Percentiles rank a stretch among this genome's conserved stretches.
Conservation (phyloP, 495 filamentous ascomycete genomes). For the Penicillium pancosmium region DNA sequence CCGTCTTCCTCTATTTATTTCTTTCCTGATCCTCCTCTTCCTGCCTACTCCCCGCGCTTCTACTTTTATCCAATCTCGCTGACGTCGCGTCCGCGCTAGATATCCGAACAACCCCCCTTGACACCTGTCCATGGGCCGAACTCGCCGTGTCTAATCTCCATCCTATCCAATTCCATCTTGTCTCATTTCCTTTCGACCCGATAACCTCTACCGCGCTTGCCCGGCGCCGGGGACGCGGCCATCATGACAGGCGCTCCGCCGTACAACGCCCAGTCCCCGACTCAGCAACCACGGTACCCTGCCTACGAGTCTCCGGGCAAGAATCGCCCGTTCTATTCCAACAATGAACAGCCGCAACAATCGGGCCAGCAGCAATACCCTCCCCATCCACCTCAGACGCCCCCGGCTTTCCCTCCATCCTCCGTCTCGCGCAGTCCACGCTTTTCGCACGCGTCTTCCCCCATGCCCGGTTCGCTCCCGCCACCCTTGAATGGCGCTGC, state of each 20-base stretch:
- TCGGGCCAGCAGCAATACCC: constrained; percentile 44
- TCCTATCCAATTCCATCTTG: constrained; percentile 24
- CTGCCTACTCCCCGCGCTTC: constrained; percentile 10
- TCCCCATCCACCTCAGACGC: constrained; percentile 55
- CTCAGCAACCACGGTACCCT: constrained; percentile 43
- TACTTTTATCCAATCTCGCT: constrained; percentile 15
- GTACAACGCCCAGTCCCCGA: constrained; percentile 48
- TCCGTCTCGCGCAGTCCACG: constrained; percentile 57
- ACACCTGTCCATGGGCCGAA: constrained; percentile 24
- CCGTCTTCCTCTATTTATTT: constrained; percentile 10
- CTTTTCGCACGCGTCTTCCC: constrained; percentile 55
- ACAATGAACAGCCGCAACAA: constrained; percentile 49
- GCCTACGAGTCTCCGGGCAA: constrained; percentile 50
- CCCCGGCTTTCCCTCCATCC: constrained; percentile 54
- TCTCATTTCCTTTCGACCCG: constrained; percentile 8
- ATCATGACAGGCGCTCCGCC: constrained; percentile 54
- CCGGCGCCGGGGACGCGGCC: constrained; percentile 40
- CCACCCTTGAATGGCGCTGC: constrained; percentile 54
- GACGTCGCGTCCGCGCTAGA: constrained; percentile 34
- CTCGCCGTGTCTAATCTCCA: constrained; percentile 14
- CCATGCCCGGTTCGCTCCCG: constrained; percentile 51
- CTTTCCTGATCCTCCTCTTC: constrained; percentile 4
- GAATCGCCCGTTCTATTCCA: constrained; percentile 52
- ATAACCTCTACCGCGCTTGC: constrained; percentile 23
- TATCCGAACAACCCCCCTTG: constrained; percentile 29